phyloP scores from a whole-genome alignment of 768 basidiomycete genomes.

The Postia placenta region DNA sequence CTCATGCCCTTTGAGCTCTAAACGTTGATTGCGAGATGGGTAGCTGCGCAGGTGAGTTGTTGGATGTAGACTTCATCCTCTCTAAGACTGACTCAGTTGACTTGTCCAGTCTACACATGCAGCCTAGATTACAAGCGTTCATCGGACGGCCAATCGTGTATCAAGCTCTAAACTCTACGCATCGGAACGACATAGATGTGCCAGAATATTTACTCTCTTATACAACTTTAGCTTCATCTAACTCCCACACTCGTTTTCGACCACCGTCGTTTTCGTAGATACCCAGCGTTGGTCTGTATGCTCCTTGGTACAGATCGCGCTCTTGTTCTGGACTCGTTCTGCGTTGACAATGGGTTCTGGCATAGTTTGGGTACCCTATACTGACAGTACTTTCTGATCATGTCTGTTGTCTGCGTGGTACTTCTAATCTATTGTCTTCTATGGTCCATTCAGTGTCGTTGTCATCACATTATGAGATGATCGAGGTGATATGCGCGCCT shows the following conservation, averaged over 20 bases:
- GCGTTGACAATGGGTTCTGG: not conserved
- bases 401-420: not conserved
- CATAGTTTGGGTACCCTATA: not conserved
- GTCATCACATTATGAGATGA: too few species aligned
- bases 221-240: not conserved
- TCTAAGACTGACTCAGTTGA: constrained; percentile 7
- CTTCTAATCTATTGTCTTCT: not conserved
- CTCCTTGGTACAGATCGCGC: not conserved
- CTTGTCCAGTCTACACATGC: constrained; percentile 42
- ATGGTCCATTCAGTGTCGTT: not conserved
- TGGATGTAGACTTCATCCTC: not conserved
- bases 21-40: constrained; percentile 64
- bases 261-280: constrained; percentile 4
- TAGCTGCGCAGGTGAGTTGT: constrained; percentile 44
- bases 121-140: constrained; percentile 40
- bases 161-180: constrained; percentile 23
- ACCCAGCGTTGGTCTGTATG: constrained; percentile 2
- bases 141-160: constrained; percentile 38
- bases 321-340: not conserved
- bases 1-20: constrained; percentile 47
- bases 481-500: not conserved
- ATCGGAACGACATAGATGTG: not conserved
- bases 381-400: not conserved
- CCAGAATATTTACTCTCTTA: not conserved
- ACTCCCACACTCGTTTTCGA: not conserved